Percentiles rank a stretch among this genome's conserved stretches.
phyloP scores from a whole-genome alignment of 352 stramenopile genomes.

The Hyaloperonospora brassicae region DNA sequence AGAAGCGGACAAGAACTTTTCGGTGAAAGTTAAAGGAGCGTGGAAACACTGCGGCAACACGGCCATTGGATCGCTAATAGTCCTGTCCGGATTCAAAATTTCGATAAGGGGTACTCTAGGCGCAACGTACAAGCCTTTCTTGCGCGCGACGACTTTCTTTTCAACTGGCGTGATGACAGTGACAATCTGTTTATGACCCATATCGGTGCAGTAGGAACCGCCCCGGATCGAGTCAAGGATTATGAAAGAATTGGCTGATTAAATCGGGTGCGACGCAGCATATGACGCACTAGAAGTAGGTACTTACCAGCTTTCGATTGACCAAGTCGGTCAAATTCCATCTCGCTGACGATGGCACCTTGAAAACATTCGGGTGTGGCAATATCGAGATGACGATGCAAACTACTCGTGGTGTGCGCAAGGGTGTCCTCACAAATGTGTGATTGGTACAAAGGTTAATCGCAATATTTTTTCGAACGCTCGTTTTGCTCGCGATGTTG shows the following conservation, averaged over 20 bases:
- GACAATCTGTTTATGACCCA: conserved; percentile 2
- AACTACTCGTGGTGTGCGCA: not conserved
- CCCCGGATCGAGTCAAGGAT: not conserved
- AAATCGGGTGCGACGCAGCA: not conserved
- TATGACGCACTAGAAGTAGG: not conserved
- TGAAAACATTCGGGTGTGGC: not conserved
- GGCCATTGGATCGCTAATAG: not conserved
- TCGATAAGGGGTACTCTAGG: not conserved
- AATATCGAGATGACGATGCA: not conserved
- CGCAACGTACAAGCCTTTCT: not conserved
- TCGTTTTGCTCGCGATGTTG: not conserved
- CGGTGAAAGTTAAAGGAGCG: not conserved
- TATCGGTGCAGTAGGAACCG: not conserved
- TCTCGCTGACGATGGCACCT: not conserved
- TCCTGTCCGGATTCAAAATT: not conserved
- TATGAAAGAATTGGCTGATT: not conserved
- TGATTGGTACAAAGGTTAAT: not conserved
- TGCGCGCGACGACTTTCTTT: not conserved
- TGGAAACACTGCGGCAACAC: not conserved
- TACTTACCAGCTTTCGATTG: not conserved
- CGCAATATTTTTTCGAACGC: conserved; percentile 1
- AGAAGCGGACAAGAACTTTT: not conserved
- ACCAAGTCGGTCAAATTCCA: not conserved
- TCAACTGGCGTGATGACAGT: not conserved
- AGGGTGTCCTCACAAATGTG: not conserved